Conservation (phyloP, 2,329 filamentous ascomycete species). For the Colletotrichum coccodes region DNA sequence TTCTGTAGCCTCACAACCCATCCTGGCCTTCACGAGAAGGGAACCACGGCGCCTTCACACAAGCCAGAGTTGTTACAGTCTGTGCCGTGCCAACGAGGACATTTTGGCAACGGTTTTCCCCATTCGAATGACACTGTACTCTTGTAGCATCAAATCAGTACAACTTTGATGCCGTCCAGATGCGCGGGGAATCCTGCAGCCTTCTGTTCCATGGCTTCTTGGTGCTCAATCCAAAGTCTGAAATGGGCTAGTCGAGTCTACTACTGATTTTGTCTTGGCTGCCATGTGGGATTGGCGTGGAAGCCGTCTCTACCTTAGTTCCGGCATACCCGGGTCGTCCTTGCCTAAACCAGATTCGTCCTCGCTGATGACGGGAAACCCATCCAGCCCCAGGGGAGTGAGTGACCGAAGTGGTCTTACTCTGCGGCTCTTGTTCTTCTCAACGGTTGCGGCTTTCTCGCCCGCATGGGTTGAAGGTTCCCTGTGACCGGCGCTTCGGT, state of each 20-base stretch:
- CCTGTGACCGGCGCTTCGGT: neutral
- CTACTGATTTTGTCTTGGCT: neutral
- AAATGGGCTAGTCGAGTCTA: neutral
- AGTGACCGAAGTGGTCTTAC: neutral
- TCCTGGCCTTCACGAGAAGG: neutral
- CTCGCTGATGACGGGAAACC: neutral
- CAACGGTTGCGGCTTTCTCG: conserved; percentile 6
- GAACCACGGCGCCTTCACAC: neutral
- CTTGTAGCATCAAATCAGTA: neutral
- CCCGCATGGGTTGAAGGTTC: neutral
- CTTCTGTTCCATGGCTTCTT: neutral
- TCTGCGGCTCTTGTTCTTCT: neutral
- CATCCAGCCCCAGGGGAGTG: neutral
- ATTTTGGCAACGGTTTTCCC: neutral
- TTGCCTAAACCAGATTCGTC: neutral
- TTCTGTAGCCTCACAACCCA: neutral
- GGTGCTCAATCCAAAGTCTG: neutral
- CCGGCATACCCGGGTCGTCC: neutral
- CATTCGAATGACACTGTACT: neutral
- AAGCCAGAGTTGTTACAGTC: neutral
- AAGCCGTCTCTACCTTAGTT: neutral
- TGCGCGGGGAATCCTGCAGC: neutral
- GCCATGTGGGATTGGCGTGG: neutral
- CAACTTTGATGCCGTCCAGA: neutral
- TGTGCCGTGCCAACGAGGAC: neutral